Base-by-base conservation (phyloP, 2,329 filamentous ascomycete species). In the Claviceps arundinis region DNA sequence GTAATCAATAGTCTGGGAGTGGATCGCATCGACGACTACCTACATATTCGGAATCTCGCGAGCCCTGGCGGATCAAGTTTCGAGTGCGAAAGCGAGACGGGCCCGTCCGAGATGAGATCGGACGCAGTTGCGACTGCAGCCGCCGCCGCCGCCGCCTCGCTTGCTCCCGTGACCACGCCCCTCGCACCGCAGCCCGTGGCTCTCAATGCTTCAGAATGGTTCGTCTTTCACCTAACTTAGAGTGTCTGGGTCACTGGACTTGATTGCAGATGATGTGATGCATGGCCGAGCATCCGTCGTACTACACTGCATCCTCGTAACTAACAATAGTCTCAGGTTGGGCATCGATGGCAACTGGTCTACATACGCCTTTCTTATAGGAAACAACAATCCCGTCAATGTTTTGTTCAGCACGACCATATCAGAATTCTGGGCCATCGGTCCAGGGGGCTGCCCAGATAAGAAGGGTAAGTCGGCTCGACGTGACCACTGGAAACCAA, bases 321-420 rank as follows among this genome's bases (percentile, higher is more conserved):
- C 49, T 51, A 19, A 51, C 46, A 19, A 48, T 41, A 16, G 17
- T n/a, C 42, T 40, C 51, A 81, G 78, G 79, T 74, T 78, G 55
- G 81, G 81, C 47, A 73, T 77, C 57, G 84, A 87, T 62, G 84
- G 84, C 9, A 75, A 75, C 56, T 90, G 86, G 86, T 88, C 84
- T 16, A 79, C 83, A 6, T 80, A 87, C 57, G 73, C 71, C 13
- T 71, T 89, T 47, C 54, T 58, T 5, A 54, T 76, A 70, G 59
- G 72, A 77, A 65, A 68, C 19, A 58, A 65, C 6, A 62, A 69
- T 50, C 34, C 57, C 9, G 60, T 72, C 54, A 64, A 70, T 57
- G 64, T 73, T 37, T 61, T 73, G 13, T 73, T 83, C 50, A 87
- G 82, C 60, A 89, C 84, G 5, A 75, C 77, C 13, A 73, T 82